Evolutionary conservation across 495 filamentous ascomycete genomes (phyloP).

Genomic region (Aspergillus bridgeri): DNA sequence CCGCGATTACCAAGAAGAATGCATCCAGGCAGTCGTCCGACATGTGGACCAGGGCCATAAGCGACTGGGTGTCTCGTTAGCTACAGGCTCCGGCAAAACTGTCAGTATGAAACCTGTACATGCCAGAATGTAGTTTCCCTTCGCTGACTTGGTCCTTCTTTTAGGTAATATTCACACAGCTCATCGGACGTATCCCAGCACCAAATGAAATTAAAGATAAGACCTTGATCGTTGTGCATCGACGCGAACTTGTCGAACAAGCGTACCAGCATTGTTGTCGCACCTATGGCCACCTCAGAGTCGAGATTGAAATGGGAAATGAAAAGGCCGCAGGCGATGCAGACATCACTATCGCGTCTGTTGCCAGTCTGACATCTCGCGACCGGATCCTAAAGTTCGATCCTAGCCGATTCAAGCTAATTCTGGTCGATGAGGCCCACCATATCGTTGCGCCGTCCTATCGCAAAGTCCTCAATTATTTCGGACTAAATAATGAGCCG

Average conservation of each 20-base stretch:
- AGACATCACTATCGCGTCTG: constrained; percentile 92
- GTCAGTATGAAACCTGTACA: constrained; percentile 38
- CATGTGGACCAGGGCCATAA: constrained; percentile 71
- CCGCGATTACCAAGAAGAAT: constrained; percentile 80
- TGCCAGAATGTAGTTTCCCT: background rate
- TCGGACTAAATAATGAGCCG: constrained; percentile 62
- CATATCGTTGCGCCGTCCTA: constrained; percentile 88
- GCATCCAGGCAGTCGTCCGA: constrained; percentile 78
- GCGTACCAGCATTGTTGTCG: constrained; percentile 76
- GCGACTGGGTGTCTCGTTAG: constrained; percentile 82
- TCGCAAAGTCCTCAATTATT: constrained; percentile 66
- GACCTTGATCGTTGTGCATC: constrained; percentile 88
- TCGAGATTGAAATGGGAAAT: constrained; percentile 90
- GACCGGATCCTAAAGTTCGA: constrained; percentile 80
- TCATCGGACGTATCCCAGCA: constrained; percentile 74
- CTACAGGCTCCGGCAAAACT: constrained; percentile 92
- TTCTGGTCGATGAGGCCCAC: constrained; percentile 97
- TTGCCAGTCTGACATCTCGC: constrained; percentile 71
- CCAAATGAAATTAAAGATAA: constrained; percentile 58
- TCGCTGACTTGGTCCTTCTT: background rate
- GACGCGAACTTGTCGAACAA: constrained; percentile 93
- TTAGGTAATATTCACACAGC: constrained; percentile 91
- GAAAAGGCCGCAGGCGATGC: constrained; percentile 68
- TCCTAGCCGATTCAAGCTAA: constrained; percentile 74
- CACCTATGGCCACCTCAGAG: constrained; percentile 66